These are phyloP conservation scores for Sinapis alba DNA, from an alignment of 441 rosid species.

Conservation along the genomic window DNA sequence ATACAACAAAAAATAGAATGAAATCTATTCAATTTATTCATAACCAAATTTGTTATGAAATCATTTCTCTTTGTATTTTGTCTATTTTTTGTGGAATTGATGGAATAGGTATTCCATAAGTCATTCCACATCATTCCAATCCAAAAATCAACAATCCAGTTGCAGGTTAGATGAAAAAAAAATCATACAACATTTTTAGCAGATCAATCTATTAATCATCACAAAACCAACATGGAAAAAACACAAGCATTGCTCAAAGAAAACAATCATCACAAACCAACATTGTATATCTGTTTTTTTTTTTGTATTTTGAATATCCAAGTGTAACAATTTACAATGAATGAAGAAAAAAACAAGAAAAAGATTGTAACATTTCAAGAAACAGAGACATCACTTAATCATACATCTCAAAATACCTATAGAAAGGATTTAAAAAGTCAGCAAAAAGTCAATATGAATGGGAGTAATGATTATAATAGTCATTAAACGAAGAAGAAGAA, in stretches of 20 bases:
- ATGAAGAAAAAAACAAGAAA: not conserved
- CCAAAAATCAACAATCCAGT: no score
- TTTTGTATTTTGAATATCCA: not conserved
- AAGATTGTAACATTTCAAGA: slow-evolving; percentile 12
- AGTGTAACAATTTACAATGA: slow-evolving; percentile 8
- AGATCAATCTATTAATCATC: not conserved
- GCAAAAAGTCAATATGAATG: slow-evolving; percentile 54
- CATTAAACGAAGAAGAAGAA: slow-evolving; percentile 40
- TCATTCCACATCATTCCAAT: no score
- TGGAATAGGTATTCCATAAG: no score
- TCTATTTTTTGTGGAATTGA: no score
- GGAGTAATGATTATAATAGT: slow-evolving; percentile 45
- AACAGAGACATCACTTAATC: slow-evolving; percentile 8
- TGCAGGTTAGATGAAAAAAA: not conserved
- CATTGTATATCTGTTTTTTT: not conserved
- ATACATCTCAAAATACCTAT: not conserved
- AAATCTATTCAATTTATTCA: no score
- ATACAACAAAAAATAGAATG: no score
- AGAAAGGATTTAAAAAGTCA: not conserved
- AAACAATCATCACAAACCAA: not conserved
- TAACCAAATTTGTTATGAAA: no score
- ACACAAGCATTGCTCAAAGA: slow-evolving; percentile 15
- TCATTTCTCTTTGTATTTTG: no score
- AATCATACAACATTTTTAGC: not conserved
- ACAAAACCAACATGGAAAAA: slow-evolving; percentile 3